Base-by-base conservation (phyloP, 2,329 filamentous ascomycete species). In the Macrophomina tecta region DNA sequence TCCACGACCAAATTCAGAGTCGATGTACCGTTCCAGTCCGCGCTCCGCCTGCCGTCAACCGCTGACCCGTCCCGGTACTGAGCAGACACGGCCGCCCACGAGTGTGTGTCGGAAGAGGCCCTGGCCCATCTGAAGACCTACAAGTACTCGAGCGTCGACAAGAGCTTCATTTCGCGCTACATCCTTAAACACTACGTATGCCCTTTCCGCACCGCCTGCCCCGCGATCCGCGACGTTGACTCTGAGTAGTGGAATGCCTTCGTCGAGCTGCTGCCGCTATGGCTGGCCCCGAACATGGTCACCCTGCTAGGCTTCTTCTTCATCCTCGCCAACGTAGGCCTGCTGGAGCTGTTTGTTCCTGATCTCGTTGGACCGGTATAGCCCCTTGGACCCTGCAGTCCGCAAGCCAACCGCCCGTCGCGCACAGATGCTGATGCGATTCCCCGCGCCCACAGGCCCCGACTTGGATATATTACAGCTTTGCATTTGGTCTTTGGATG, bases 281-380 rank as follows among this genome's bases (percentile, higher is more conserved):
- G 94, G 94, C 87, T 99, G 65, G 95, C 95, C 34, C 95, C 95
- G 40, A 99, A 99, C 77, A 95, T 97, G 89, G 94, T 99, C 68
- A 99, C 95, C 71, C 85, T 99, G 30, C 81, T 98, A 56, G 95
- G 95, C 67, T 99, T 98, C 85, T 89, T 91, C 81, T 98, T 94
- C 84, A 96, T 99, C 73, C 82, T 99, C 63, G 89, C 82, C 68
- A 98, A 99, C 77, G 87, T 99, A 68, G 86, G 83, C 28, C 82
- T 90, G 65, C 81, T 97, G 67, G 89, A 91, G 68, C 82, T 97
- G 58, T 91, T 88, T 76, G 91, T 98, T 81, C 95, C 95, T 69
- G 94, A 97, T 81, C 84, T 98, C 55, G 87, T 94, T 55, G 94
- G 95, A 77, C 94, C 94, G 72, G 92, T 94, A 87, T 75, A 90